Evolutionary conservation across 1,284 basidiomycete genomes (phyloP).

Genomic region (Ceratobasidium sp.): DNA sequence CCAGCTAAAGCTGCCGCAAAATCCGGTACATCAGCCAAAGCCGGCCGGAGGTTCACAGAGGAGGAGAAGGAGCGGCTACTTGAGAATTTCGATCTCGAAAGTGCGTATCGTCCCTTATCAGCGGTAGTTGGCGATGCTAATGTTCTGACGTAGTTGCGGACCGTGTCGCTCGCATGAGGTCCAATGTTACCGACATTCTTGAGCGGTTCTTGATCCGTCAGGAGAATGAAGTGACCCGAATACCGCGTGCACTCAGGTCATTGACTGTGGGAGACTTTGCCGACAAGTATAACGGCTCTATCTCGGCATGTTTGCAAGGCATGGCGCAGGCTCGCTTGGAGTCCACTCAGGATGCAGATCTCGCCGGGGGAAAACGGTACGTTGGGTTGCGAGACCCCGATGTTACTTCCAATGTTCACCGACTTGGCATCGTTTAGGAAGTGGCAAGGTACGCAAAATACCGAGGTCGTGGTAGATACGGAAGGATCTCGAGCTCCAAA

Average conservation of each 20-base stretch:
- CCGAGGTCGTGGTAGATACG: constrained; percentile 63
- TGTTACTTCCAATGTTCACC: neutral
- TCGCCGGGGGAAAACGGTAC: constrained; percentile 13
- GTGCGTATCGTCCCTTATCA: constrained; percentile 50
- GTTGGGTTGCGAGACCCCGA: neutral
- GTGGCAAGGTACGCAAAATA: constrained; percentile 47
- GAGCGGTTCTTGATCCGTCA: constrained; percentile 73
- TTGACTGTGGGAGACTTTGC: constrained; percentile 77
- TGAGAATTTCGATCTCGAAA: constrained; percentile 78
- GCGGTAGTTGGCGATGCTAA: constrained; percentile 33
- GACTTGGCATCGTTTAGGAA: constrained; percentile 8
- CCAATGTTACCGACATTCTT: constrained; percentile 71
- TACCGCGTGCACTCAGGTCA: constrained; percentile 71
- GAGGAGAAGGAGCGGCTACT: constrained; percentile 78
- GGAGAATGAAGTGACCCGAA: constrained; percentile 72
- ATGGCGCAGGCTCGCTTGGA: constrained; percentile 60
- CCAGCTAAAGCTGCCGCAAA: constrained; percentile 14
- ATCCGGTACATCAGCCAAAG: constrained; percentile 13
- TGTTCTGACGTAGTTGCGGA: constrained; percentile 61
- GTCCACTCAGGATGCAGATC: constrained; percentile 39
- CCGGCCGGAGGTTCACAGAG: constrained; percentile 50
- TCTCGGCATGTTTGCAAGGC: constrained; percentile 69
- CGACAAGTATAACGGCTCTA: constrained; percentile 74
- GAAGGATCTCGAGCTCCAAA: constrained; percentile 27
- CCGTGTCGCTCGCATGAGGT: constrained; percentile 69